These are phyloP conservation scores for Phytophthora pinifolia DNA, from an alignment of 352 stramenopile genomes.

Conservation along the genomic window DNA sequence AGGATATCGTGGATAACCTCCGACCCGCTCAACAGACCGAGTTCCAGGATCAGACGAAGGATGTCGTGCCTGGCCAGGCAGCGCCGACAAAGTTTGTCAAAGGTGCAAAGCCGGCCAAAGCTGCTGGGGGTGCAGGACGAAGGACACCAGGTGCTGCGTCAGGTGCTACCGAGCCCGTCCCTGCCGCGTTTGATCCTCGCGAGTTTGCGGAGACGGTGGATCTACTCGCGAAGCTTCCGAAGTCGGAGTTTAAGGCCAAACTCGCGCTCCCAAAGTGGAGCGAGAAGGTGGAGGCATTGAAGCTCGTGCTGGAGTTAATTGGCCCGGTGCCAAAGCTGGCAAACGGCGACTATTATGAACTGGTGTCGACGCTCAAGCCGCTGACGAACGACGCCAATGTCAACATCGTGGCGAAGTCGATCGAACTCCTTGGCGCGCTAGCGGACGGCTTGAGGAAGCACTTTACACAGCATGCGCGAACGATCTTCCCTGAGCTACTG, in stretches of 20 bases:
- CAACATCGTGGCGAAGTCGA: conserved; percentile 85
- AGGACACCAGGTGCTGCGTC: conserved; percentile 14
- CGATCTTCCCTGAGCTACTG: conserved; percentile 79
- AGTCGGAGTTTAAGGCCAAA: conserved; percentile 81
- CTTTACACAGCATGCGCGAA: conserved; percentile 74
- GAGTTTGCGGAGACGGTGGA: conserved; percentile 88
- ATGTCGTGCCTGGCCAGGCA: conserved; percentile 66
- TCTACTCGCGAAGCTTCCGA: conserved; percentile 75
- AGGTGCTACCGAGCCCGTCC: conserved; percentile 5
- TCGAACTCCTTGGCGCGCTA: conserved; percentile 80
- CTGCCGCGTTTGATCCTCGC: conserved; percentile 64
- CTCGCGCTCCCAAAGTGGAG: conserved; percentile 83
- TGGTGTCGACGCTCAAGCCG: conserved; percentile 82
- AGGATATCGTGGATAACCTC: conserved; percentile 80
- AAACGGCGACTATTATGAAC: conserved; percentile 86
- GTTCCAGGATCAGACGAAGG: conserved; percentile 76
- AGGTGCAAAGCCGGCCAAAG: conserved; percentile 46
- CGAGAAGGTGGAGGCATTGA: conserved; percentile 82
- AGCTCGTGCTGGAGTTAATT: conserved; percentile 85
- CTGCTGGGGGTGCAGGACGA: conserved; percentile 10
- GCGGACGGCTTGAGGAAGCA: conserved; percentile 80
- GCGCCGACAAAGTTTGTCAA: conserved; percentile 69
- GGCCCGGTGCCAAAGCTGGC: conserved; percentile 83
- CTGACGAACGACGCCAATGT: conserved; percentile 85
- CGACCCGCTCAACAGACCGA: conserved; percentile 84